phyloP scores from a whole-genome alignment of 2,329 filamentous ascomycete genomes.

The Microdochium paspali region DNA sequence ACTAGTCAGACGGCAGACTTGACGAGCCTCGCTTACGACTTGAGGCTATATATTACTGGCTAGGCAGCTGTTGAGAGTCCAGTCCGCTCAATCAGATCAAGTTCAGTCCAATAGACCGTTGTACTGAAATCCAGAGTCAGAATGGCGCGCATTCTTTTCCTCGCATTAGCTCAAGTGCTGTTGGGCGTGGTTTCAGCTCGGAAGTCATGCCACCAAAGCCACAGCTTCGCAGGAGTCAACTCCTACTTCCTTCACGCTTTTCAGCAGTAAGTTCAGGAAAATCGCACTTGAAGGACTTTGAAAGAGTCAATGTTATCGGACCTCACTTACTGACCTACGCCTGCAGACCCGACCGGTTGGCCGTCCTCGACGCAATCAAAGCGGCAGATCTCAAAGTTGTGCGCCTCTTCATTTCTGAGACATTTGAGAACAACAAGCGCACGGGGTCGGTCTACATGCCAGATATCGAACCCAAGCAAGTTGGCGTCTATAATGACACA shows the following conservation, averaged over 20 bases:
- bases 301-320: neutral
- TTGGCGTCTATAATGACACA: neutral
- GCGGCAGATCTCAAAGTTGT: neutral
- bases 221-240: neutral
- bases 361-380: neutral
- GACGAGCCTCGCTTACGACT: neutral
- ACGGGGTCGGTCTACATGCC: neutral
- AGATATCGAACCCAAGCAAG: neutral
- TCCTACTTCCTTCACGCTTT: neutral
- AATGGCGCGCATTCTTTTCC: neutral
- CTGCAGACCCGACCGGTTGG: neutral
- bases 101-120: neutral
- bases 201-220: neutral
- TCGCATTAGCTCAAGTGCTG: neutral
- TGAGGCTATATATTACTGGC: neutral
- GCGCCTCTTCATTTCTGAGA: neutral
- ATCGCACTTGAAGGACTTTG: neutral
- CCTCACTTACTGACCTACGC: neutral
- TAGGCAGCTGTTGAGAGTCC: neutral
- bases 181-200: neutral
- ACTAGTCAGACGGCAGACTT: neutral
- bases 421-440: neutral
- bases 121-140: neutral
- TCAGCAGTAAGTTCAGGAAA: neutral
- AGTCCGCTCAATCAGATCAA: neutral